Conservation (phyloP, 2,329 filamentous ascomycete species). For the Delphinella strobiligena region DNA sequence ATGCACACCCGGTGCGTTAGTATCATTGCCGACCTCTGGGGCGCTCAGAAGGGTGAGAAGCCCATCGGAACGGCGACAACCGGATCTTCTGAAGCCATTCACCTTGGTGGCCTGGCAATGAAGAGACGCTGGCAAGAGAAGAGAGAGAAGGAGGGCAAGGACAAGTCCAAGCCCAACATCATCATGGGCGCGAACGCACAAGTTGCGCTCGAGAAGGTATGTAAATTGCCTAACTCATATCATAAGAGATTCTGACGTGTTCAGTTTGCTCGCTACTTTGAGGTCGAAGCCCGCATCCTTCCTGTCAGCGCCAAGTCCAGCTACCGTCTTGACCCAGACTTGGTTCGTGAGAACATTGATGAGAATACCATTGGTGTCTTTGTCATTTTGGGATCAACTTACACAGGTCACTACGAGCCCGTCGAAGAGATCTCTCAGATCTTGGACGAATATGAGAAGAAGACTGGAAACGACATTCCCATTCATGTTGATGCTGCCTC, state of each 20-base stretch:
- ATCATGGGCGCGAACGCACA: constrained; percentile 65
- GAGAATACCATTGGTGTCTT: constrained; percentile 71
- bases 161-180: constrained; percentile 55
- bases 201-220: constrained; percentile 54
- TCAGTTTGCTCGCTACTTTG: constrained; percentile 57
- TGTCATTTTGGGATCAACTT: constrained; percentile 59
- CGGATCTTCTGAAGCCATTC: constrained; percentile 59
- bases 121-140: constrained; percentile 62
- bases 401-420: constrained; percentile 63
- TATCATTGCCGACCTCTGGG: constrained; percentile 57
- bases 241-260: background rate
- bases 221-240: background rate
- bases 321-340: constrained; percentile 50
- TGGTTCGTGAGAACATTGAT: constrained; percentile 55
- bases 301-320: constrained; percentile 50
- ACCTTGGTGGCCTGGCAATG: constrained; percentile 60
- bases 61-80: constrained; percentile 59
- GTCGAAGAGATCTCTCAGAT: constrained; percentile 56
- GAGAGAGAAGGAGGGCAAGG: constrained; percentile 47
- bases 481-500: constrained; percentile 56
- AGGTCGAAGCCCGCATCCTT: constrained; percentile 55
- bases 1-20: constrained; percentile 58
- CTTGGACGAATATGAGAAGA: constrained; percentile 49
- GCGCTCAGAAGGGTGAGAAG: constrained; percentile 47
- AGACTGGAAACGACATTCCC: constrained; percentile 52